Conservation (phyloP, 78 protist species). For the Paulinella micropora region DNA sequence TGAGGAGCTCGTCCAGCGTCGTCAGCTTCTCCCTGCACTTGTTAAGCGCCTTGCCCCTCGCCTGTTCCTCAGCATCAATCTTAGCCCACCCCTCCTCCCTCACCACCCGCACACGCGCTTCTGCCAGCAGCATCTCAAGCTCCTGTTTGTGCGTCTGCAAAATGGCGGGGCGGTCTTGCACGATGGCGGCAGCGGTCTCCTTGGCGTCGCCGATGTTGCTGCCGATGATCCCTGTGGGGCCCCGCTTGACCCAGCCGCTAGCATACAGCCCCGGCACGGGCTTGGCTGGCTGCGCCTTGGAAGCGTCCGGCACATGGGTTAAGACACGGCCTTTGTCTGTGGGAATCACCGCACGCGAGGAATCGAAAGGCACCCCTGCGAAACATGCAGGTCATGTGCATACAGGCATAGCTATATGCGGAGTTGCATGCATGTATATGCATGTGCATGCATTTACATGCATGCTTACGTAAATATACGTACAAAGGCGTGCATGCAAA, state of each 20-base stretch:
- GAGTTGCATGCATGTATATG: no score
- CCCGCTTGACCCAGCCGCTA: conserved; percentile 28
- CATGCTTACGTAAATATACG: no score
- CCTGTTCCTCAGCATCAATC: not conserved
- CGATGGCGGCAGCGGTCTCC: conserved; percentile 1
- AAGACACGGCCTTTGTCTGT: not conserved
- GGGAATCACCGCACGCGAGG: not conserved
- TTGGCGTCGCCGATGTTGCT: conserved; percentile 11
- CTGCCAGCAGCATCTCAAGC: not conserved
- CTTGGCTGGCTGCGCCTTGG: not conserved
- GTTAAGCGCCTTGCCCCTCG: not conserved
- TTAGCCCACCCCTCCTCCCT: not conserved
- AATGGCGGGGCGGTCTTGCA: not conserved
- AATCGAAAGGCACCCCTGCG: no score
- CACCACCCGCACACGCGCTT: not conserved
- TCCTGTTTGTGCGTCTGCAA: not conserved
- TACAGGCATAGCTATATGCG: no score
- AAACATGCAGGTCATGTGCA: no score
- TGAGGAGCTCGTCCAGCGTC: not conserved
- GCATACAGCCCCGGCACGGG: conserved; percentile 21
- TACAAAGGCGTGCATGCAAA: no score
- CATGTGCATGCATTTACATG: no score
- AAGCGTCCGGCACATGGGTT: not conserved
- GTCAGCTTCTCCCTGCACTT: not conserved
- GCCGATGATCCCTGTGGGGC: conserved; percentile 25